Conservation (phyloP, 2,329 filamentous ascomycete species). For the Myriosclerotinia duriaeana region DNA sequence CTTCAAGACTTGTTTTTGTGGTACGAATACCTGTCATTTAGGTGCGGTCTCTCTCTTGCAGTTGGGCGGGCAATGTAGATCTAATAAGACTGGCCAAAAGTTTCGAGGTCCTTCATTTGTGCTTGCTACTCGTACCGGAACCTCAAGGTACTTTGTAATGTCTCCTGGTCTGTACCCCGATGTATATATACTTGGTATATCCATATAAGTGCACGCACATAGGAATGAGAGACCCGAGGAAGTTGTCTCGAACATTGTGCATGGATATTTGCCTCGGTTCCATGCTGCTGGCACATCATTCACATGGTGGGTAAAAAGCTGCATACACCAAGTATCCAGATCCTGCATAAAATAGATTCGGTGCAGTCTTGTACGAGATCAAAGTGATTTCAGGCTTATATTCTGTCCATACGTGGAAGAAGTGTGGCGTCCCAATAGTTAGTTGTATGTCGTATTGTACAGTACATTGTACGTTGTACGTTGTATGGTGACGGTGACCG, state of each 20-base stretch:
- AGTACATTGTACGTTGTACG: conserved; percentile 2
- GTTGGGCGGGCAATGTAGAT: not conserved
- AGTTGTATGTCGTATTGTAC: not conserved
- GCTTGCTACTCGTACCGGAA: not conserved
- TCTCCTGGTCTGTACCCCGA: not conserved
- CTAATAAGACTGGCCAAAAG: not conserved
- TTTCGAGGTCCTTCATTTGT: not conserved
- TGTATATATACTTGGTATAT: not conserved
- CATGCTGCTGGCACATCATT: conserved; percentile 8
- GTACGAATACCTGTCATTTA: not conserved
- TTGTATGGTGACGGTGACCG: not conserved
- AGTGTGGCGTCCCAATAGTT: not conserved
- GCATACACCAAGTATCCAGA: not conserved
- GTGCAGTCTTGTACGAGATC: not conserved
- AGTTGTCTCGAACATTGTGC: not conserved
- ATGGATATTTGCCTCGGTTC: not conserved
- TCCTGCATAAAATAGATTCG: not conserved
- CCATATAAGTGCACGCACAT: not conserved
- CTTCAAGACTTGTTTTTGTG: too few relatives aligned
- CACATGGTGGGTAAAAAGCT: not conserved
- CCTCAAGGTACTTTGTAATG: not conserved
- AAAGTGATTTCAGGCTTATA: not conserved
- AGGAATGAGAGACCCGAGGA: not conserved
- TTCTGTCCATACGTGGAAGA: not conserved
- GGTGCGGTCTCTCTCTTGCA: too few relatives aligned